A percentile compares a stretch with the other conserved stretches of the same genome.
These are phyloP conservation scores for Monosporascus sp. DNA, from an alignment of 2,329 filamentous ascomycete species.

Conservation along the genomic window DNA sequence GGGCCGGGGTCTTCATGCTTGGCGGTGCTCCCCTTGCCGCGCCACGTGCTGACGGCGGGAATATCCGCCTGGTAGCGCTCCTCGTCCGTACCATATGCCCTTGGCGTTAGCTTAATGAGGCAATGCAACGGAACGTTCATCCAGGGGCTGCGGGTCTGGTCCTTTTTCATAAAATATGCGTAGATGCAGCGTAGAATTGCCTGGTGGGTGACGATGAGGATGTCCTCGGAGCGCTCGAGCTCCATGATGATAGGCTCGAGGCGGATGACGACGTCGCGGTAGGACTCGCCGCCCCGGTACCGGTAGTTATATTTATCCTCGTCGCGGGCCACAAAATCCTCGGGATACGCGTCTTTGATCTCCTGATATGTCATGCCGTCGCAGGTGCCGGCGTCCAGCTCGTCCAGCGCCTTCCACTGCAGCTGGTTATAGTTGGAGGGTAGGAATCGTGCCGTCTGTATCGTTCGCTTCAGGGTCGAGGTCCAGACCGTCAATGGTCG, in stretches of 20 bases:
- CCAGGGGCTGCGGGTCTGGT: conserved; percentile 90
- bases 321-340: conserved; percentile 92
- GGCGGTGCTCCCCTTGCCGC: conserved; percentile 83
- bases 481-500: conserved; percentile 59
- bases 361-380: conserved; percentile 95
- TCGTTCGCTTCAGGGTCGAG: conserved; percentile 70
- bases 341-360: conserved; percentile 84
- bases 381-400: conserved; percentile 93
- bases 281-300: conserved; percentile 91
- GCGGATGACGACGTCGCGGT: conserved; percentile 94
- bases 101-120: conserved; percentile 90
- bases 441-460: conserved; percentile 82
- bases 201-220: conserved; percentile 96
- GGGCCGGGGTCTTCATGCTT: conserved; percentile 67
- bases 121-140: conserved; percentile 98
- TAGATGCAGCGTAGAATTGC: conserved; percentile 96
- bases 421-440: conserved; percentile 82
- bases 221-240: conserved; percentile 90
- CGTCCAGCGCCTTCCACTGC: conserved; percentile 97
- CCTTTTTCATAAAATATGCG: conserved; percentile 97
- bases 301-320: conserved; percentile 99
- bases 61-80: conserved; percentile 86
- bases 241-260: conserved; percentile 99
- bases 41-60: conserved; percentile 92
- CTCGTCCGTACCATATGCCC: conserved; percentile 90